These are phyloP conservation scores for Trichosanthes cucumerina DNA, from an alignment of 306 rosid species.

Conservation along the genomic window DNA sequence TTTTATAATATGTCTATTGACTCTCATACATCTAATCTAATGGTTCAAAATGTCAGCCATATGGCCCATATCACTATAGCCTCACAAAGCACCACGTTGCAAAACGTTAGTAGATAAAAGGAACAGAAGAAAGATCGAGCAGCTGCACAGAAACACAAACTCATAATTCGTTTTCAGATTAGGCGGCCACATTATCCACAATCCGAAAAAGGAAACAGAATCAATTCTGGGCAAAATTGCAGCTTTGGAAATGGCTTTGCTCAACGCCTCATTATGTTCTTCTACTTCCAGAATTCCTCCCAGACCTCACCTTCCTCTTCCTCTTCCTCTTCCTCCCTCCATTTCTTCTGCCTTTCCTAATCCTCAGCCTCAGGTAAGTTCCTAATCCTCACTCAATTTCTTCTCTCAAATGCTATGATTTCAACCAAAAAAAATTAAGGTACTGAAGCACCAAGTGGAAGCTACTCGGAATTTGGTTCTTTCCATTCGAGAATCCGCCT, in stretches of 20 bases:
- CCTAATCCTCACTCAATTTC: not conserved
- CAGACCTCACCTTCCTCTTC: slow-evolving; percentile 11
- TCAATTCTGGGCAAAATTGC: not conserved
- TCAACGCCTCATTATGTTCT: slow-evolving; percentile 38
- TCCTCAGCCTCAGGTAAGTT: not conserved
- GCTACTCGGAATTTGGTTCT: slow-evolving; percentile 21
- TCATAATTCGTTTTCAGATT: not conserved
- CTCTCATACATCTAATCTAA: too few relatives aligned
- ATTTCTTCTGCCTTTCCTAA: not conserved
- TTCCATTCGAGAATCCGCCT: slow-evolving; percentile 31
- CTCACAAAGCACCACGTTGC: slow-evolving; percentile 1
- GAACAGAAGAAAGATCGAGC: not conserved
- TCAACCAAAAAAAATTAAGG: not conserved
- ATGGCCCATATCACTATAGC: too few relatives aligned
- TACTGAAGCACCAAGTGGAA: slow-evolving; percentile 21
- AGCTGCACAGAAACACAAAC: not conserved
- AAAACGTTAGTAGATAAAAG: not conserved
- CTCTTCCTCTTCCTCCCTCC: slow-evolving; percentile 14
- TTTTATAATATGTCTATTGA: too few relatives aligned
- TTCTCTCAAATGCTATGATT: not conserved
- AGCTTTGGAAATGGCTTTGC: slow-evolving; percentile 50
- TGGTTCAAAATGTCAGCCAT: too few relatives aligned
- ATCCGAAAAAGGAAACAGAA: not conserved
- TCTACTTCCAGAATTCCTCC: slow-evolving; percentile 35
- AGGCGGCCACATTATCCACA: not conserved